These are phyloP conservation scores for Dovyalis caffra DNA, from an alignment of 345 rosid genomes.

Conservation along the genomic window DNA sequence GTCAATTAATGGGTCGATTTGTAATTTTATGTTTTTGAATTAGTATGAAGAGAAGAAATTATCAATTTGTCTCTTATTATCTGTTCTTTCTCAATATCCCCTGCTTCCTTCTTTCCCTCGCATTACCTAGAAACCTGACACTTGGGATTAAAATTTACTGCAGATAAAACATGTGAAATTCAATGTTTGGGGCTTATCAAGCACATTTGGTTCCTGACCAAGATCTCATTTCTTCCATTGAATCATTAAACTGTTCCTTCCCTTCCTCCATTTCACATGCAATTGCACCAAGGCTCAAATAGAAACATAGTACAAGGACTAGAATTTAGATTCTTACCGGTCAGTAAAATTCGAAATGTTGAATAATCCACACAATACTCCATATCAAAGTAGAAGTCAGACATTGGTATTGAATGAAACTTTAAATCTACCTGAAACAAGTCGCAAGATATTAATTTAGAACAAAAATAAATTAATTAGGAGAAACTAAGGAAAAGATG, in stretches of 20 bases:
- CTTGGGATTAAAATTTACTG: too few species aligned
- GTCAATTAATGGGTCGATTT: too few species aligned
- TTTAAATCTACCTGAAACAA: constrained; percentile 57
- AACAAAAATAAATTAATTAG: constrained; percentile 8
- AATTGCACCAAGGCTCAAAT: neutral
- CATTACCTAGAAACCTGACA: too few species aligned
- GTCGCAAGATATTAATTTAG: constrained; percentile 2
- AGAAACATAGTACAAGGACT: neutral
- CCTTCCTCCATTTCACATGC: neutral
- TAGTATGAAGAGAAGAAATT: too few species aligned
- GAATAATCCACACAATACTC: constrained; percentile 90
- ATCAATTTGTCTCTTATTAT: too few species aligned
- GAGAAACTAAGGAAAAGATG: constrained; percentile 3
- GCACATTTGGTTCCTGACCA: too few species aligned
- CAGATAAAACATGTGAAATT: too few species aligned
- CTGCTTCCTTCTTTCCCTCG: too few species aligned
- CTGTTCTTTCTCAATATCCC: too few species aligned
- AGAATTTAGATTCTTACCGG: constrained; percentile 40
- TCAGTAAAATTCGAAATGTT: constrained; percentile 58
- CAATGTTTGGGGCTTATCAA: too few species aligned
- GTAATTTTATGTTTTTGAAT: too few species aligned
- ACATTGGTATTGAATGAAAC: constrained; percentile 31
- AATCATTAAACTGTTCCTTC: too few species aligned
- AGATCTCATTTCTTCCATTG: neutral
- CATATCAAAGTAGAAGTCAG: constrained; percentile 85